These are phyloP conservation scores for Phaseolus coccineus DNA, from an alignment of 331 rosid genomes.

Conservation along the genomic window DNA sequence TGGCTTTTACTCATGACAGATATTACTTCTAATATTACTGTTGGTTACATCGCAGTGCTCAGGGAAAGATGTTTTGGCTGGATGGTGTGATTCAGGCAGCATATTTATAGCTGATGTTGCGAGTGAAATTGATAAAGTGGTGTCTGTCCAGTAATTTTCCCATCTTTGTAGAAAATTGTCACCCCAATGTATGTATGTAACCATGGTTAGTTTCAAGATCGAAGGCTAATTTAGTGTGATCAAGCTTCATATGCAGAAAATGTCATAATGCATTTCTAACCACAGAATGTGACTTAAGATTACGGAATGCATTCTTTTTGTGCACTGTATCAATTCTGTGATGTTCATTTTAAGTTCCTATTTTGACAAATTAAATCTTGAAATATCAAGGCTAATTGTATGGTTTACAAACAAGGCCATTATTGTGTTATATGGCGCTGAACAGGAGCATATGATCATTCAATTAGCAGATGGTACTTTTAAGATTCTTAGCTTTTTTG, in stretches of 20 bases:
- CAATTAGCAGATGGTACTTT: slow-evolving; percentile 27
- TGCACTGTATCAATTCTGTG: slow-evolving; percentile 17
- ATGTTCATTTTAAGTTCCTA: slow-evolving; percentile 17
- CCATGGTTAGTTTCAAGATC: neutral
- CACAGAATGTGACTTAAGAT: slow-evolving; percentile 20
- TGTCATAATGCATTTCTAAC: slow-evolving; percentile 27
- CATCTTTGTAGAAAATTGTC: slow-evolving; percentile 24
- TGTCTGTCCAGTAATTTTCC: slow-evolving; percentile 28
- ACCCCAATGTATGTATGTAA: slow-evolving; percentile 7
- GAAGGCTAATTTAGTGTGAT: neutral
- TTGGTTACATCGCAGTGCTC: slow-evolving; percentile 71
- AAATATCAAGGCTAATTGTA: slow-evolving; percentile 32
- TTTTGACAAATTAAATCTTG: slow-evolving; percentile 28
- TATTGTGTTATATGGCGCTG: slow-evolving; percentile 13
- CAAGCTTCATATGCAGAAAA: neutral
- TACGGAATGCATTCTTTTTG: slow-evolving; percentile 24
- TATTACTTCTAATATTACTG: slow-evolving; percentile 28
- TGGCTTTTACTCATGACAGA: neutral
- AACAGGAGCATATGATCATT: slow-evolving; percentile 41
- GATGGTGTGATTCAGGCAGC: slow-evolving; percentile 95
- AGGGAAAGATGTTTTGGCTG: slow-evolving; percentile 78
- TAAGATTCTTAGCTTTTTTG: slow-evolving; percentile 19
- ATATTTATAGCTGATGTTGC: slow-evolving; percentile 73
- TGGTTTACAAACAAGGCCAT: slow-evolving; percentile 24
- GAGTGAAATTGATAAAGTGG: slow-evolving; percentile 30